These are phyloP conservation scores for Talaromyces sp. DNA, from an alignment of 2,329 filamentous ascomycete species.

Conservation along the genomic window DNA sequence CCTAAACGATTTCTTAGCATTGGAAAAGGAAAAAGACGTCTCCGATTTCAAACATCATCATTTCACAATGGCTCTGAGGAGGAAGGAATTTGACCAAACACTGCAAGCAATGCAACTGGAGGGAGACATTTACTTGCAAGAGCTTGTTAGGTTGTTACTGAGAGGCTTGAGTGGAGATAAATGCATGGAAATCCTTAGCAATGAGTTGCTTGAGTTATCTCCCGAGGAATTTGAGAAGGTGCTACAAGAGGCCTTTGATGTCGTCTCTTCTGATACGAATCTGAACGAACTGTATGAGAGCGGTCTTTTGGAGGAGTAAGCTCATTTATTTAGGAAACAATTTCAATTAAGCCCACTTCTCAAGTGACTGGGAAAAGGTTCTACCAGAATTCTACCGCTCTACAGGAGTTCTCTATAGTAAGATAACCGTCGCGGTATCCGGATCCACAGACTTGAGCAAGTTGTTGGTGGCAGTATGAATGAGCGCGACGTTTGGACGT, in stretches of 20 bases:
- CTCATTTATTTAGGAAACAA: neutral
- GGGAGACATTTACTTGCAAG: neutral
- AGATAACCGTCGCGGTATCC: too few species aligned
- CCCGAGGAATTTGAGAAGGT: neutral
- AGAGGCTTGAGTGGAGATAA: neutral
- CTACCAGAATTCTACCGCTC: too few species aligned
- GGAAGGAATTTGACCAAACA: neutral
- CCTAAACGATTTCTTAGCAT: neutral
- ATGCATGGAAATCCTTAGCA: slow-evolving; percentile 5
- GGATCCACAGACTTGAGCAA: too few species aligned
- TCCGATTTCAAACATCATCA: neutral
- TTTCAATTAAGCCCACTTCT: neutral
- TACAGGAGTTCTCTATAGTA: too few species aligned
- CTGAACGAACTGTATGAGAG: neutral
- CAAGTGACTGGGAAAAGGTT: too few species aligned
- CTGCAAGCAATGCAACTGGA: slow-evolving; percentile 1
- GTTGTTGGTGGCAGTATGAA: too few species aligned
- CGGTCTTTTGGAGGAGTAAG: neutral
- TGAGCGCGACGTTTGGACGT: too few species aligned
- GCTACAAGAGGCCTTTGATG: slow-evolving; percentile 1
- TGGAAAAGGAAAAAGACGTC: neutral
- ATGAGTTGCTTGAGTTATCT: slow-evolving; percentile 1
- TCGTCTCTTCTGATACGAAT: neutral
- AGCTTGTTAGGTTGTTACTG: neutral
- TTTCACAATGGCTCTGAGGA: slow-evolving; percentile 7